phyloP scores from a whole-genome alignment of 2,329 filamentous ascomycete species.

The Botryosphaeria agaves region DNA sequence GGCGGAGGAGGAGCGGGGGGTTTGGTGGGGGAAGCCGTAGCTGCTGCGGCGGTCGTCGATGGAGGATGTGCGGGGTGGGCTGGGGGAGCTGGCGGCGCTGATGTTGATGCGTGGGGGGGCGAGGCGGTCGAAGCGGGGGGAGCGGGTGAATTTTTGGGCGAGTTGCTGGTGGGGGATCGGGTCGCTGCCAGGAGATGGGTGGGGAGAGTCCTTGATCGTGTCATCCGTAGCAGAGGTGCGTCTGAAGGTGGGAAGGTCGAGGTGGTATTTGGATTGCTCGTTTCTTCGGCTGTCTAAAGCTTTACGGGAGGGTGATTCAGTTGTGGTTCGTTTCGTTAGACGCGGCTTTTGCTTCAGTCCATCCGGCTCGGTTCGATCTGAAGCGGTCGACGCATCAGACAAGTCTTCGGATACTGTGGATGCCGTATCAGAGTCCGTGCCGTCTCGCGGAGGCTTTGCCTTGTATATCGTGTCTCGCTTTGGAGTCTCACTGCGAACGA shows the following conservation, averaged over 20 bases:
- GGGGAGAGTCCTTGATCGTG: no score
- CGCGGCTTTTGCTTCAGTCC: constrained; percentile 6
- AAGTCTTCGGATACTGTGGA: constrained; percentile 22
- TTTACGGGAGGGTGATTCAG: constrained; percentile 4
- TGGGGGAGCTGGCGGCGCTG: constrained; percentile 13
- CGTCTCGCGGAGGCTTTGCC: no score
- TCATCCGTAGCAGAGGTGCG: constrained; percentile 21
- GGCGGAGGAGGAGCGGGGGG: constrained; percentile 8
- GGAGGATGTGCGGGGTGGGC: constrained; percentile 10
- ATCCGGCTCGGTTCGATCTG: constrained; percentile 29
- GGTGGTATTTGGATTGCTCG: constrained; percentile 20
- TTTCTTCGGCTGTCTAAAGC: constrained; percentile 15
- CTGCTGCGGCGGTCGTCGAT: constrained; percentile 7
- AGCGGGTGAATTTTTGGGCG: constrained; percentile 19
- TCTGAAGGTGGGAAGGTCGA: constrained; percentile 33
- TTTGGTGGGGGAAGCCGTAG: constrained; percentile 6
- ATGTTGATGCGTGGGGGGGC: constrained; percentile 34
- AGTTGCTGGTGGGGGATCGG: constrained; percentile 25
- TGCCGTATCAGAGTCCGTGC: no score
- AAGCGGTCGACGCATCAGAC: constrained; percentile 29
- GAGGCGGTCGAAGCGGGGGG: constrained; percentile 25
- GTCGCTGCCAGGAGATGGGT: no score
- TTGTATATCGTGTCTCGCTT: constrained; percentile 37
- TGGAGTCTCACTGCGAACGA: constrained; percentile 48
- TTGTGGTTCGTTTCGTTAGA: constrained; percentile 15